Conservation (phyloP, 2,329 filamentous ascomycete species). For the Aspergillus brasiliensis region DNA sequence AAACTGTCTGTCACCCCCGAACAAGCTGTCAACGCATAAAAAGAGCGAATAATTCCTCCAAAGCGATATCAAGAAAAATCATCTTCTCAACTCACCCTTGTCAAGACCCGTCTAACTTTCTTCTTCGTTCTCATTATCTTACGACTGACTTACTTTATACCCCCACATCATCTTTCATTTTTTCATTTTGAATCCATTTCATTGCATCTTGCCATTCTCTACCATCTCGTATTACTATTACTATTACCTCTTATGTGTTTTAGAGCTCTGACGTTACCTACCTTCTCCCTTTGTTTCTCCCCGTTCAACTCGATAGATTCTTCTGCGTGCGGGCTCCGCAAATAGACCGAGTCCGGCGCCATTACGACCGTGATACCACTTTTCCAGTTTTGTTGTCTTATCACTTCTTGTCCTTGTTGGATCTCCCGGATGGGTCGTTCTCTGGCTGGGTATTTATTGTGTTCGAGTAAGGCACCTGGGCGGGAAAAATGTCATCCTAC, state of each 20-base stretch:
- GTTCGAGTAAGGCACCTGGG: neutral
- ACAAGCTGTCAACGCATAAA: constrained; percentile 33
- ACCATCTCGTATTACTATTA: constrained; percentile 1
- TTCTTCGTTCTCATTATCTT: constrained; percentile 4
- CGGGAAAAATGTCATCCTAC: neutral
- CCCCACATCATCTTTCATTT: constrained; percentile 5
- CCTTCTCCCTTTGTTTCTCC: neutral
- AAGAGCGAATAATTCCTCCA: neutral
- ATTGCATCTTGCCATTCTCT: constrained; percentile 1
- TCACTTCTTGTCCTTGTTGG: neutral
- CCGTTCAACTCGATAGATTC: neutral
- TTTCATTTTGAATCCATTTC: neutral
- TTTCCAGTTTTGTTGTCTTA: neutral
- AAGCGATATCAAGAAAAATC: neutral
- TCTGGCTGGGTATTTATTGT: neutral
- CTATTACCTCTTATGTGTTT: neutral
- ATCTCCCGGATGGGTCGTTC: neutral
- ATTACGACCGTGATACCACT: neutral
- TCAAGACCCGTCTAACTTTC: constrained; percentile 12
- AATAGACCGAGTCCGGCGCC: neutral
- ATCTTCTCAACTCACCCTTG: constrained; percentile 4
- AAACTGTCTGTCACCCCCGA: constrained; percentile 25
- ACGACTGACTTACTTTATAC: constrained; percentile 8
- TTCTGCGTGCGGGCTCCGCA: neutral
- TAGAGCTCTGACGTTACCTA: neutral